Base-by-base conservation (phyloP, 2,329 filamentous ascomycete genomes). In the Alternaria triticina region DNA sequence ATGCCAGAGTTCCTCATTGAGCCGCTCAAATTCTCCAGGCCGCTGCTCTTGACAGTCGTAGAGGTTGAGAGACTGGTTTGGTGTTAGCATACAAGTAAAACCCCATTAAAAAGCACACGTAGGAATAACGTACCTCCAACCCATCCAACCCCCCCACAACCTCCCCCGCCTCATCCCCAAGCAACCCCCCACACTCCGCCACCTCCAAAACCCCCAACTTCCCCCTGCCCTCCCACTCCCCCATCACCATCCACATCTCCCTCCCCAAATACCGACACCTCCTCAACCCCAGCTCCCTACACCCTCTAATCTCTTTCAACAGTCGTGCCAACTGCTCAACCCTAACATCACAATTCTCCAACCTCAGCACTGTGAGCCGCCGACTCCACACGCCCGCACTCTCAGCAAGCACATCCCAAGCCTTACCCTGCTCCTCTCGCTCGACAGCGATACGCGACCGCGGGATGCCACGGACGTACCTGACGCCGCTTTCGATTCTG, bases 31-130 rank as follows among this genome's bases (percentile, higher is more conserved):
- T 1, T 46, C 50, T 6, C 70, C 68, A 52, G 66, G 65, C 22
- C 70, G 64, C n/a, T 72, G 13, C 3, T 70, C 72, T 61, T 67
- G 59, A 46, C 74, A 79, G 3, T 70, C 72, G n/a, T 72, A 68
- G 33, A 79, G 40, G 25, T 69, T 58, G 9, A 79, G 64, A 30
- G 67, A 65, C 77, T 79, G 27, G 8, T 5, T n/a, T 11, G 20
- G 17, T 13, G 15, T 62, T 30, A 66, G 61, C 59, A 20, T 51
- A 11, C 46, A 62, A 12, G 3, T 25, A 22, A 0, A 0, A 3
- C 12, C 2, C 43, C 7, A 20, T 9, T 4, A n/a, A 25, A 2
- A 44, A 1, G 9, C 12, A 20, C 15, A 36, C 3, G 25, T n/a
- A n/a, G n/a, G 23, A n/a, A 5, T 6, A 28, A 57, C 67, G 57